Base-by-base conservation (phyloP, 352 stramenopile species). In the Hyaloperonospora arabidopsidis region DNA sequence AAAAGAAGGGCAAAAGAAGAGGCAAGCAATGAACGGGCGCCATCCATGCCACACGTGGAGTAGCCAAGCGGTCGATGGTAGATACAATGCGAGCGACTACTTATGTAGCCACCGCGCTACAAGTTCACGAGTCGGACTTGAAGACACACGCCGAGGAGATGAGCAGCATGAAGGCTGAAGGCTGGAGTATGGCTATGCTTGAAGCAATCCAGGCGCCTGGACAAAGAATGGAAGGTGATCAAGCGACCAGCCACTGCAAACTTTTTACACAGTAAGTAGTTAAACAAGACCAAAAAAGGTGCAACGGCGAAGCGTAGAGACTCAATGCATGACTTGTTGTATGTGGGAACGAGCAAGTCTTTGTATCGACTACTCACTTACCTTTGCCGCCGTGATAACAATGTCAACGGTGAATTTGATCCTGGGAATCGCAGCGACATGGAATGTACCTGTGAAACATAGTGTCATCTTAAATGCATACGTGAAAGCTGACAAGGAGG, bases 381-480 rank as follows among this genome's bases (percentile, higher is more conserved):
- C 46, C 22, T 46, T 41, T 15, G 17, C 40, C 5, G 40, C 40
- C 4, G 18, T 46, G 4, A 46, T 46, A 19, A n/a, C 4, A 6
- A 46, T 46, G 40, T 25, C 40, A 13, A 29, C 40, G 8, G 41
- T 55, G 0, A 67, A 70, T 39, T 1, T 65, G 13, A 57, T 74
- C 17, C 18, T 74, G 17, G 49, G 23, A 8, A 5, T 68, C 1
- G 57, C 53, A 14, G 23, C 5, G 1, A 34, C 57, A 15, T 70
- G 48, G 55, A 5, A 36, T 0, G 54, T 74, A 2, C 57, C 41
- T 3, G 52, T 54, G 0, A 53, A 45, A 10, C 69, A 73, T 32
- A 54, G 62, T 7, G 59, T 71, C 14, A 45, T 71, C 0, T 53
- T 56, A 1, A 71, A 61, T 13, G 69, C 62, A 0, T 78, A 70